These are phyloP conservation scores for Schwanniomyces vanrijiae DNA, from an alignment of 805 yeast species.

Conservation along the genomic window DNA sequence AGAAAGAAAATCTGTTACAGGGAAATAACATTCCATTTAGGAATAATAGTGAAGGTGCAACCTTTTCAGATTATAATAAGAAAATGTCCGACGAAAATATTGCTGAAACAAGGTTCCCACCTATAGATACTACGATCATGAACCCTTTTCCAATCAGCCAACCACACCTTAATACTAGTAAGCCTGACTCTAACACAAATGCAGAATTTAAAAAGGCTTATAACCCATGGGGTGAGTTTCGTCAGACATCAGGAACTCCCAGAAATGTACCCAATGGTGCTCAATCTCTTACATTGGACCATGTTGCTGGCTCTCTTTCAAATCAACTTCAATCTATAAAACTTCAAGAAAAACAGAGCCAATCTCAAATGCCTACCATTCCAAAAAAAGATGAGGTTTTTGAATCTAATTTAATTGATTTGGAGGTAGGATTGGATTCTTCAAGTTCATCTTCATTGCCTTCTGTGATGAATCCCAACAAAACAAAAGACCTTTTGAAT, in stretches of 20 bases:
- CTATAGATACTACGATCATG: background rate
- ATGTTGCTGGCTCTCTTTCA: background rate
- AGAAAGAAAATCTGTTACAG: background rate
- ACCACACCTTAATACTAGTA: background rate
- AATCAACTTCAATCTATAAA: background rate
- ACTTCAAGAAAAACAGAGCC: background rate
- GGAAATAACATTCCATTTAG: background rate
- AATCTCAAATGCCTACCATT: background rate
- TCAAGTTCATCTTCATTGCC: constrained; percentile 19
- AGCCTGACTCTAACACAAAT: background rate
- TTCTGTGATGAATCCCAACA: constrained; percentile 14
- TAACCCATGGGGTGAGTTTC: constrained; percentile 38
- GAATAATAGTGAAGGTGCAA: background rate
- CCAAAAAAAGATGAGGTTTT: background rate
- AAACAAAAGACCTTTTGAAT: background rate
- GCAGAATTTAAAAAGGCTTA: constrained; percentile 11
- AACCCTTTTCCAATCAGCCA: background rate
- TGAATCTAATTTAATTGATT: constrained; percentile 33
- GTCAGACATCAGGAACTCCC: background rate
- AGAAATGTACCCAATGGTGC: background rate
- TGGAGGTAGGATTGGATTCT: constrained; percentile 34
- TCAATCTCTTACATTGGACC: background rate
- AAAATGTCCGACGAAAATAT: background rate
- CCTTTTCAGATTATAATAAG: background rate
- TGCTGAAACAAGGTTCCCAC: background rate